Percentiles rank a stretch among this genome's conserved stretches.
These are phyloP conservation scores for Penicillium fuscoglaucum DNA, from an alignment of 2,329 filamentous ascomycete genomes.

Conservation along the genomic window DNA sequence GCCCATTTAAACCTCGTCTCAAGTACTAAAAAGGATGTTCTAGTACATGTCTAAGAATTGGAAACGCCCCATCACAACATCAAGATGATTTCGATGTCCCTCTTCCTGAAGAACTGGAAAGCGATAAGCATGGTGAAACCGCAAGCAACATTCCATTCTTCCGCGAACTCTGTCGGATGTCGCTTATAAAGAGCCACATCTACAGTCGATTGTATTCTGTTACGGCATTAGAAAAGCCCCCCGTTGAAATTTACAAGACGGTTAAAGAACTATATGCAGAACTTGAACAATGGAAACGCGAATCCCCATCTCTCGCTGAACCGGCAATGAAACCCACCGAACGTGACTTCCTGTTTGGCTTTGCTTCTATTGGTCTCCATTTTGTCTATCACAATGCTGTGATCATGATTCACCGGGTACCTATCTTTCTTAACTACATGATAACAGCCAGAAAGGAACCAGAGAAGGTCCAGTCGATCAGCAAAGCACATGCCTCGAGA, in stretches of 20 bases:
- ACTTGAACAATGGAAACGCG: slow-evolving; percentile 88
- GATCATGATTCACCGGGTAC: slow-evolving; percentile 95
- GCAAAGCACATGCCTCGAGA: slow-evolving; percentile 77
- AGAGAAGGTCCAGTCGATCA: slow-evolving; percentile 61
- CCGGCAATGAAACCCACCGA: slow-evolving; percentile 87
- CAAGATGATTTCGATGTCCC: slow-evolving; percentile 89
- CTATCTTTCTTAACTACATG: slow-evolving; percentile 85
- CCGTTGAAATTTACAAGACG: slow-evolving; percentile 79
- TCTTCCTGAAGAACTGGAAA: slow-evolving; percentile 79
- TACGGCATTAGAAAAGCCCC: slow-evolving; percentile 77
- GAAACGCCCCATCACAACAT: slow-evolving; percentile 66
- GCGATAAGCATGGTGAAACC: slow-evolving; percentile 80
- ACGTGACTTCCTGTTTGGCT: slow-evolving; percentile 79
- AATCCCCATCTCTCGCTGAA: slow-evolving; percentile 81
- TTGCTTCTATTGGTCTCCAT: slow-evolving; percentile 87
- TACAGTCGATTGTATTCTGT: slow-evolving; percentile 88
- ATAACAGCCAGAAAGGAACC: slow-evolving; percentile 65
- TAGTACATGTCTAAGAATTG: slow-evolving; percentile 64
- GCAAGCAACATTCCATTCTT: slow-evolving; percentile 90
- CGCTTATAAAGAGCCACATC: slow-evolving; percentile 84
- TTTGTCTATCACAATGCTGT: slow-evolving; percentile 96
- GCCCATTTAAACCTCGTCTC: neutral
- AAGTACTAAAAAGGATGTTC: neutral
- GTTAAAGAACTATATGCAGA: slow-evolving; percentile 85
- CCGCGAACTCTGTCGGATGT: slow-evolving; percentile 85